Conservation (phyloP, 768 basidiomycete species). For the Boletales sp. region DNA sequence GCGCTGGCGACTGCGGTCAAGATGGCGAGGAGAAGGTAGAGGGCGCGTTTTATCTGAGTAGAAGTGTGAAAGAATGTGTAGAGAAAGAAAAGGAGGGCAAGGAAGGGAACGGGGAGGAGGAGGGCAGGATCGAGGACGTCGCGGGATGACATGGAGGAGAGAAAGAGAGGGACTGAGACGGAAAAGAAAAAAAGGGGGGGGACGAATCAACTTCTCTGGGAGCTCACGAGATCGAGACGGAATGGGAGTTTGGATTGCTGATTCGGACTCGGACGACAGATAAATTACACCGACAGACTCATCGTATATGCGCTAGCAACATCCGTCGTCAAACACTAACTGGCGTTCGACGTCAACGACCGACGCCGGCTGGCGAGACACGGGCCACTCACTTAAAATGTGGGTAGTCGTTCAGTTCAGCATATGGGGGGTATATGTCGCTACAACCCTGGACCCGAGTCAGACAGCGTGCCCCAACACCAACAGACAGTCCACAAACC, state of each 20-base stretch:
- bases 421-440: no score
- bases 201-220: background rate
- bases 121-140: conserved; percentile 26
- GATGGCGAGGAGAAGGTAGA: conserved; percentile 20
- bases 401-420: no score
- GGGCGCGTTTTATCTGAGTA: conserved; percentile 1
- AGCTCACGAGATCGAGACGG: background rate
- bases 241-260: conserved; percentile 20
- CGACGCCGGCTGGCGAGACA: background rate
- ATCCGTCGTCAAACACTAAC: no score
- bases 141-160: conserved; percentile 22
- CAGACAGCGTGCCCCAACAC: background rate
- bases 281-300: background rate
- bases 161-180: conserved; percentile 6
- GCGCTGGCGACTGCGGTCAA: conserved; percentile 23
- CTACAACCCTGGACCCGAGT: background rate
- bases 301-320: background rate
- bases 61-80: conserved; percentile 11
- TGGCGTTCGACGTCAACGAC: no score
- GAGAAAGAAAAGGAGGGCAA: conserved; percentile 14
- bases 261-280: conserved; percentile 5
- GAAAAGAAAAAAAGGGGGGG: no score
- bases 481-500: conserved; percentile 6
- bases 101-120: conserved; percentile 20
- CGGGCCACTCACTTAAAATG: background rate